Conservation (phyloP, 2,329 filamentous ascomycete genomes). For the Fusarium sp. region DNA sequence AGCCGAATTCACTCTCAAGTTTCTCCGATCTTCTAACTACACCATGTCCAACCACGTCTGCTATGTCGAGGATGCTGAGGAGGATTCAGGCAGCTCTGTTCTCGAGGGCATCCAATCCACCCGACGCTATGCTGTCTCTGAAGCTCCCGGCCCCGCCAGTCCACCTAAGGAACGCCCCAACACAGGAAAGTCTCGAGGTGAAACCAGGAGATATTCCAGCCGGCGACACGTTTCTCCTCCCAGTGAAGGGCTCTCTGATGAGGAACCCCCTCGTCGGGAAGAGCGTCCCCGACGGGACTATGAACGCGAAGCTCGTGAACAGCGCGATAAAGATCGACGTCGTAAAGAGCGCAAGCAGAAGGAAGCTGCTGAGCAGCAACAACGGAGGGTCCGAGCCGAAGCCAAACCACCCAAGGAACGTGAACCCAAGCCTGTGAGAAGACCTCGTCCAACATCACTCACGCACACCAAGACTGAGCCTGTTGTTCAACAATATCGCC, state of each 20-base stretch:
- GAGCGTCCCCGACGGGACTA: slow-evolving; percentile 37
- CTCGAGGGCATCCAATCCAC: slow-evolving; percentile 52
- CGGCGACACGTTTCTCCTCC: slow-evolving; percentile 51
- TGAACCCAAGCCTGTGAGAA: slow-evolving; percentile 43
- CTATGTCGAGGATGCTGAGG: slow-evolving; percentile 63
- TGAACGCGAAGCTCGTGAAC: slow-evolving; percentile 39
- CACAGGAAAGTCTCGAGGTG: slow-evolving; percentile 59
- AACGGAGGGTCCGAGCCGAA: slow-evolving; percentile 38
- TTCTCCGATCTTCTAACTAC: slow-evolving; percentile 30
- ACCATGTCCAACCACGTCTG: slow-evolving; percentile 58
- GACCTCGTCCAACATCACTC: slow-evolving; percentile 43
- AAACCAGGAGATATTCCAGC: slow-evolving; percentile 45
- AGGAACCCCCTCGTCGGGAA: slow-evolving; percentile 54
- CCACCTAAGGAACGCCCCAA: slow-evolving; percentile 62
- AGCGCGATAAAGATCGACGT: slow-evolving; percentile 45
- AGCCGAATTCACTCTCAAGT: slow-evolving; percentile 35
- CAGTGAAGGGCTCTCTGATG: slow-evolving; percentile 50
- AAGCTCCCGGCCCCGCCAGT: slow-evolving; percentile 53
- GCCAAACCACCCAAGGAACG: slow-evolving; percentile 40
- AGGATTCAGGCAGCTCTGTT: slow-evolving; percentile 57
- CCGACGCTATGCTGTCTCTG: slow-evolving; percentile 58
- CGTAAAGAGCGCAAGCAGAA: slow-evolving; percentile 40
- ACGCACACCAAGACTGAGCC: slow-evolving; percentile 48
- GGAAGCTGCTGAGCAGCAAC: slow-evolving; percentile 39
- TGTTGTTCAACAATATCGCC: slow-evolving; percentile 45